phyloP scores from a whole-genome alignment of 352 stramenopile genomes.

The Pythium brachiatum region DNA sequence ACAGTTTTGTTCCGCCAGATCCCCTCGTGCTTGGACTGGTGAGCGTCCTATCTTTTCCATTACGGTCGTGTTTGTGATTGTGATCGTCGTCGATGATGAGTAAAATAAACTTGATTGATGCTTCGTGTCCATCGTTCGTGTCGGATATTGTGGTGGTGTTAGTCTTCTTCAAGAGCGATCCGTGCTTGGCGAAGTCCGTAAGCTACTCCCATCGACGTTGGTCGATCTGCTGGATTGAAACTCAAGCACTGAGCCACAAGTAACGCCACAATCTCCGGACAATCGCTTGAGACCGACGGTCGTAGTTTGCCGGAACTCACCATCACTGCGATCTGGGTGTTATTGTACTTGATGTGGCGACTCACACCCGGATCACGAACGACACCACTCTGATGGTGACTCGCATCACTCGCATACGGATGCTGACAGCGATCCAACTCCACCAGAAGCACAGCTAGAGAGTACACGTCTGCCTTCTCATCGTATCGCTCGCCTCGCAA shows the following conservation, averaged over 20 bases:
- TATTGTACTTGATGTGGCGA: background rate
- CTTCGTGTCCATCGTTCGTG: too few relatives aligned
- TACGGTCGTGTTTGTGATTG: background rate
- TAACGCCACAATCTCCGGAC: background rate
- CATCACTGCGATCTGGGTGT: background rate
- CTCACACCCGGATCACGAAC: background rate
- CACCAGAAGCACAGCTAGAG: slow-evolving; percentile 26
- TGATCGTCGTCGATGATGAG: background rate
- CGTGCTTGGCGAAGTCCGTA: background rate
- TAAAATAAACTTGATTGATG: background rate
- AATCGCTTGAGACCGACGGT: background rate
- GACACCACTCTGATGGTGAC: too few relatives aligned
- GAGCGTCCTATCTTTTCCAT: background rate
- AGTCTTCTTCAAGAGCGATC: too few relatives aligned
- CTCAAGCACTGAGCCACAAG: background rate
- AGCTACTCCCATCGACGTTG: background rate
- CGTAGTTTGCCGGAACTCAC: background rate
- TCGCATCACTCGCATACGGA: slow-evolving; percentile 7
- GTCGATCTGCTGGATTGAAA: background rate
- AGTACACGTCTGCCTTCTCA: slow-evolving; percentile 34
- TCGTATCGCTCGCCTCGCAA: slow-evolving; percentile 29
- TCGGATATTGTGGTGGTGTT: too few relatives aligned
- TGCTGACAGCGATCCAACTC: slow-evolving; percentile 26
- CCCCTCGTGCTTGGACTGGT: background rate
- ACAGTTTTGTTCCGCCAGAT: background rate